These are phyloP conservation scores for Calonectria crousiana DNA, from an alignment of 2,329 filamentous ascomycete species.

Conservation along the genomic window DNA sequence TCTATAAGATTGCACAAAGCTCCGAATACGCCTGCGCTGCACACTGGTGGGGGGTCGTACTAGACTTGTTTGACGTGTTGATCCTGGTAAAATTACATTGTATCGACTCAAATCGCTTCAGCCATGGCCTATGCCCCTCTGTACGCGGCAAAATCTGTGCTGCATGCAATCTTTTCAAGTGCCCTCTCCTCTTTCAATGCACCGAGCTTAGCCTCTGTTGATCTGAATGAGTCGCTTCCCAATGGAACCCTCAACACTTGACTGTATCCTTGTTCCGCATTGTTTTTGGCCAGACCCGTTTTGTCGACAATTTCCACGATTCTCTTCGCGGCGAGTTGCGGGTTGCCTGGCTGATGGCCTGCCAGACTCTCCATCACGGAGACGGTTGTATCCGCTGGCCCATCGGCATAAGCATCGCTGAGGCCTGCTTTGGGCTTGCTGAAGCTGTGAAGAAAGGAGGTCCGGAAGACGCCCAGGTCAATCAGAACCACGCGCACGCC, in stretches of 20 bases:
- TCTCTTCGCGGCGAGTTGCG: not conserved
- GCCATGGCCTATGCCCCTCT: not conserved
- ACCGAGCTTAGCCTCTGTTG: not conserved
- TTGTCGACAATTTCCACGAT: not conserved
- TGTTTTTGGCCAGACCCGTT: not conserved
- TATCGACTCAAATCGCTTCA: not conserved
- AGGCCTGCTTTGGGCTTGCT: not conserved
- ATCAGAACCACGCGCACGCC: not conserved
- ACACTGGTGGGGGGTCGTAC: not conserved
- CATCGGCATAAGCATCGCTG: not conserved
- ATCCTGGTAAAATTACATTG: not conserved
- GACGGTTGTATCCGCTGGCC: not conserved
- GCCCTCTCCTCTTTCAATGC: not conserved
- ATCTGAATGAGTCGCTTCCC: not conserved
- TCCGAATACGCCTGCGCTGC: not conserved
- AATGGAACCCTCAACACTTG: not conserved
- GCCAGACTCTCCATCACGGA: not conserved
- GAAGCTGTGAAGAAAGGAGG: not conserved
- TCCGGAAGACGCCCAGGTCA: not conserved
- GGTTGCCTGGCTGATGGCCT: not conserved
- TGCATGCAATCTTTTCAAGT: not conserved
- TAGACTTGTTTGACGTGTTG: not conserved
- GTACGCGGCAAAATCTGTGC: not conserved
- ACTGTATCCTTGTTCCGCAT: not conserved
- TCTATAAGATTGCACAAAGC: not conserved